Evolutionary conservation across 306 rosid genomes (phyloP), one percentile per base, ranked within the genome.

Genomic region (Begonia peltatifolia): DNA sequence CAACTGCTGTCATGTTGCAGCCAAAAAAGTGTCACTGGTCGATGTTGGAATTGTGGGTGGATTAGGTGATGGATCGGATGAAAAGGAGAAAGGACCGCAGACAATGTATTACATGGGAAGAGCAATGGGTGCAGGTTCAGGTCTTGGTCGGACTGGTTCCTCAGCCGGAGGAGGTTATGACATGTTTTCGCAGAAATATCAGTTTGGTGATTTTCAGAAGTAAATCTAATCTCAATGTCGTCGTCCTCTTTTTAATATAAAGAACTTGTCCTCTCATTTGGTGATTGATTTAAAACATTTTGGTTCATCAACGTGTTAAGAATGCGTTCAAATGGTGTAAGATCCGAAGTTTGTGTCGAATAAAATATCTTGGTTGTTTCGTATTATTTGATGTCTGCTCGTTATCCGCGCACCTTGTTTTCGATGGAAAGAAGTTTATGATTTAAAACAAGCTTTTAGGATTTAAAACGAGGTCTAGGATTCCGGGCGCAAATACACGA

Each of bases 111-210:
- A 69, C 76, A 92, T 81, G 94, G 99, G 99, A 12, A 81, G 73
- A 74, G 96, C 99, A 48, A 92, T 92, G 96, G 96, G 94, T 49
- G 64, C 84, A 0, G 94, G 99, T 55, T 79, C 96, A 4, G 94
- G 99, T 56, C 83, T 90, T 36, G 92, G 95, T 55, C 67, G 23
- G 64, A 65, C 94, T 13, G 86, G 83, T 61, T 92, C 74, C 58
- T 61, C 76, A 41, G 20, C 48, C 51, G 63, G 61, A 3, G 82
- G 38, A 30, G 38, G 38, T 30, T 30, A 86, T 20, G 88, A 76
- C 71, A 14, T 92, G 55, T 83, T 92, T 70, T 74, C 96, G 0
- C 78, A 53, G 56, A 83, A 75, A 14, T 78, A 75, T 65, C 87
- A 81, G 67, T 92, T 58, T 46, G 84, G 94, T 54, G 88, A 81